Conservation (phyloP, 139 green algal species). For the Closterium sp. region DNA sequence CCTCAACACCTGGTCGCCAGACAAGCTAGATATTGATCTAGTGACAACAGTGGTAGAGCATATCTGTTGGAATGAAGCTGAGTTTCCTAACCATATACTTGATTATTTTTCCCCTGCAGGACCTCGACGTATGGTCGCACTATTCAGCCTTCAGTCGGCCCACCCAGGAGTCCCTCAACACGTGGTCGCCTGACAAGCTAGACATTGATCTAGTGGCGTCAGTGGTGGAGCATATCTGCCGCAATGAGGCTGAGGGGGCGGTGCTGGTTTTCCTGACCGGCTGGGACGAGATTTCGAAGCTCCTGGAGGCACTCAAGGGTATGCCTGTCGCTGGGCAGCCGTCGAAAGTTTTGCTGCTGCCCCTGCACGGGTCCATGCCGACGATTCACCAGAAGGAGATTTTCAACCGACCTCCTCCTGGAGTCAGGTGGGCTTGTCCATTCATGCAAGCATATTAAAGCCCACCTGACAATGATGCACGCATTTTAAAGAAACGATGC, state of each 20-base stretch:
- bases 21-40: slow-evolving; percentile 30
- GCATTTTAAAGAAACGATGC: no score
- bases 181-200: slow-evolving; percentile 17
- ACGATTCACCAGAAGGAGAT: slow-evolving; percentile 56
- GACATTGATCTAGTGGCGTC: slow-evolving; percentile 21
- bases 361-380: slow-evolving; percentile 55
- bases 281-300: slow-evolving; percentile 62
- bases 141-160: background rate
- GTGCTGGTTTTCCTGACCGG: slow-evolving; percentile 62
- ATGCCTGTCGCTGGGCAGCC: slow-evolving; percentile 24
- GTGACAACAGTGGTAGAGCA: background rate
- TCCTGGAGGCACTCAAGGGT: slow-evolving; percentile 20
- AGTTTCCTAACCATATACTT: no score
- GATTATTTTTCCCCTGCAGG: no score
- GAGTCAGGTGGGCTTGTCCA: slow-evolving; percentile 54
- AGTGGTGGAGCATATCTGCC: slow-evolving; percentile 5
- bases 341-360: slow-evolving; percentile 34
- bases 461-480: no score
- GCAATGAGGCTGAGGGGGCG: slow-evolving; percentile 19
- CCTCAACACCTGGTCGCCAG: slow-evolving; percentile 3
- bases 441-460: no score
- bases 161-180: slow-evolving; percentile 13
- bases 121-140: background rate
- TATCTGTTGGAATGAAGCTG: background rate
- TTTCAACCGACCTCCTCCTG: slow-evolving; percentile 42